phyloP scores from a whole-genome alignment of 139 green algal species.

The Mesotaenium endlicherianum region DNA sequence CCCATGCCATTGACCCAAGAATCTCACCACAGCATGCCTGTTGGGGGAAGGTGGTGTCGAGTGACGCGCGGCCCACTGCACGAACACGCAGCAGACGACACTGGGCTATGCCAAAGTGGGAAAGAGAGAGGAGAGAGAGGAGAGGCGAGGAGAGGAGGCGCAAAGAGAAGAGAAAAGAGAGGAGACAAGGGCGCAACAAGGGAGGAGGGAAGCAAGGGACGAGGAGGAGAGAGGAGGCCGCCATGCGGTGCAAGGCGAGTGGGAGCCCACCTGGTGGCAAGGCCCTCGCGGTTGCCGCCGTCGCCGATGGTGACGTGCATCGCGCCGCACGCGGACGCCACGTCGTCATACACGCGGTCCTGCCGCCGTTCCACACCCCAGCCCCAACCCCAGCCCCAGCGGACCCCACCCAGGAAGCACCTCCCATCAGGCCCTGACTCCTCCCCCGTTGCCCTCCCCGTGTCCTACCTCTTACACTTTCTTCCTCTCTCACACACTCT shows the following conservation, averaged over 20 bases:
- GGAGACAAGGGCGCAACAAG: neutral
- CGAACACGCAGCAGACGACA: neutral
- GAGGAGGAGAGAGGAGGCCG: no score
- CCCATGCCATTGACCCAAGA: no score
- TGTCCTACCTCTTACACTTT: neutral
- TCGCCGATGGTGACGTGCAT: constrained; percentile 74
- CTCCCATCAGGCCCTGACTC: neutral
- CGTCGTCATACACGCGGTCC: constrained; percentile 49
- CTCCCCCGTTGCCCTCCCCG: neutral
- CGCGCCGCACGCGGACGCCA: constrained; percentile 56
- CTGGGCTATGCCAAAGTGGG: no score
- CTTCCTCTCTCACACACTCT: no score
- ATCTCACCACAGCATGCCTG: neutral
- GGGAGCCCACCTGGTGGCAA: constrained; percentile 36
- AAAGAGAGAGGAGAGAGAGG: neutral
- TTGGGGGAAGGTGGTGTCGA: neutral
- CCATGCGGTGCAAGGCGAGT: no score
- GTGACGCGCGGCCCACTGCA: neutral
- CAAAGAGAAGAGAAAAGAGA: neutral
- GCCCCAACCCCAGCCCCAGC: no score
- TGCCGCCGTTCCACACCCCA: no score
- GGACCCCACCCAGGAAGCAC: no score
- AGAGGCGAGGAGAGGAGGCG: neutral
- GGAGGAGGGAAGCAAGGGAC: neutral
- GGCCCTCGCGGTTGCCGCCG: constrained; percentile 77